Base-by-base conservation (phyloP, 2,329 filamentous ascomycete genomes). In the Parastagonospora avenae region DNA sequence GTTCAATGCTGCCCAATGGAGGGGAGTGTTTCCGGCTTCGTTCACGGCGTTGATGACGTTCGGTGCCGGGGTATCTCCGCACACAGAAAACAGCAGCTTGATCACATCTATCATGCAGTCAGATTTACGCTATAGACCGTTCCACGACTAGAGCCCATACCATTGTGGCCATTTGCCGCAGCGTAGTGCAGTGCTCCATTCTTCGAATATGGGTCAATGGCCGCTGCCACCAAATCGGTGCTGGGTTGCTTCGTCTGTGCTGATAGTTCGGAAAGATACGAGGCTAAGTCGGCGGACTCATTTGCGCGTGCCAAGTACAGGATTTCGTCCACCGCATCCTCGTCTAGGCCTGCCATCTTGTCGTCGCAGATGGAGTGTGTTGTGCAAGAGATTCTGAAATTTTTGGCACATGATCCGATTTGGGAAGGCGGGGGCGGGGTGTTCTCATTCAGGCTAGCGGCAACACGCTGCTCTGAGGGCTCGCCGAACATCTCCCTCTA, bases 1-100 rank as follows among this genome's bases (percentile, higher is more conserved):
- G 47, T 95, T 94, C 48, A 97, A 78, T 0, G 91, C 90, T 0
- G 93, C 93, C 92, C 92, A 97, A 76, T 99, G 94, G 50, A 99
- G 79, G 0, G 91, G 85, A 1, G 93, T 97, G 77, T 97, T 97
- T 38, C 92, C 92, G 39, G 89, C 88, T 55, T 85, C 79, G 68
- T 99, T 99, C 54, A 83, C 80, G 2, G 82, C 78, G 63, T 91
- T 88, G 19, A 92, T 73, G 60, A 87, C 85, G 0, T 80, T 45
- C 51, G 64, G 48, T 57, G 63, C 42, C 32, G 63, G 48, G 45
- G 62, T 65, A 36, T 61, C 59, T 27, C 46, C 48, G 38, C 54
- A 60, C 16, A 66, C 63, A 31, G 72, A 78, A 73, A 70, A 79
- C 75, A 72, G 42, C 16, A 66, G 45, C 45, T 71, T 71, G 46